These are phyloP conservation scores for Trichoderma asperellum DNA, from an alignment of 2,329 filamentous ascomycete species.

Conservation along the genomic window DNA sequence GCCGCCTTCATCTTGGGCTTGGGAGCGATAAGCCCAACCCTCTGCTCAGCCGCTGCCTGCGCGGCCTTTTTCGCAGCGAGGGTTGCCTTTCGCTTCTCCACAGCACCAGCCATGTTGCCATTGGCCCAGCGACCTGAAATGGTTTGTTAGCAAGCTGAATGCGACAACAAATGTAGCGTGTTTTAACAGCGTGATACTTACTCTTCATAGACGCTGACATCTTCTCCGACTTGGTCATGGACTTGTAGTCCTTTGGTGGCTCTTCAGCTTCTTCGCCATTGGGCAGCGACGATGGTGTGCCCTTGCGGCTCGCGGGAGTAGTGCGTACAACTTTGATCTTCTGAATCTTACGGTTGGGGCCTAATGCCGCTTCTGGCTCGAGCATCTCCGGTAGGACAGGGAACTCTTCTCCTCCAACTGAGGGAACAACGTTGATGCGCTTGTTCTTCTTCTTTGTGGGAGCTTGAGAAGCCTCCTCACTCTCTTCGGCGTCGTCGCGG, in stretches of 20 bases:
- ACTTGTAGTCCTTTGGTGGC: slow-evolving; percentile 58
- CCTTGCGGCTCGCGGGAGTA: slow-evolving; percentile 37
- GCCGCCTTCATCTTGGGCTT: slow-evolving; percentile 44
- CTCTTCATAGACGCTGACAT: slow-evolving; percentile 69
- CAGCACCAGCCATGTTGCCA: slow-evolving; percentile 63
- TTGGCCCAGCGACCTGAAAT: slow-evolving; percentile 60
- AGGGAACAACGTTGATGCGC: slow-evolving; percentile 33
- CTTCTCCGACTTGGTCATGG: slow-evolving; percentile 68
- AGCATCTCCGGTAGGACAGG: slow-evolving; percentile 29
- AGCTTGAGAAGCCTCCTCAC: slow-evolving; percentile 43
- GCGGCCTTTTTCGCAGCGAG: slow-evolving; percentile 62
- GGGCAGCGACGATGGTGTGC: slow-evolving; percentile 36
- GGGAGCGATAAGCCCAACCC: slow-evolving; percentile 43
- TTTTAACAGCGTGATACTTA: slow-evolving; percentile 42
- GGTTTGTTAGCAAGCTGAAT: slow-evolving; percentile 35
- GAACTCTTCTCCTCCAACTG: slow-evolving; percentile 18
- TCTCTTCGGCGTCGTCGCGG: slow-evolving; percentile 52
- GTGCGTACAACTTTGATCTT: slow-evolving; percentile 48
- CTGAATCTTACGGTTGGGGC: slow-evolving; percentile 40
- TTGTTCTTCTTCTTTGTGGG: slow-evolving; percentile 47
- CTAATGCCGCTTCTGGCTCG: slow-evolving; percentile 31
- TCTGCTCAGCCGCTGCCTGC: slow-evolving; percentile 47
- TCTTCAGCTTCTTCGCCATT: slow-evolving; percentile 45
- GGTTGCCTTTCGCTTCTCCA: slow-evolving; percentile 63
- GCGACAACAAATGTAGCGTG: neutral